Base-by-base conservation (phyloP, 441 rosid genomes). In the Jatropha podagrica region DNA sequence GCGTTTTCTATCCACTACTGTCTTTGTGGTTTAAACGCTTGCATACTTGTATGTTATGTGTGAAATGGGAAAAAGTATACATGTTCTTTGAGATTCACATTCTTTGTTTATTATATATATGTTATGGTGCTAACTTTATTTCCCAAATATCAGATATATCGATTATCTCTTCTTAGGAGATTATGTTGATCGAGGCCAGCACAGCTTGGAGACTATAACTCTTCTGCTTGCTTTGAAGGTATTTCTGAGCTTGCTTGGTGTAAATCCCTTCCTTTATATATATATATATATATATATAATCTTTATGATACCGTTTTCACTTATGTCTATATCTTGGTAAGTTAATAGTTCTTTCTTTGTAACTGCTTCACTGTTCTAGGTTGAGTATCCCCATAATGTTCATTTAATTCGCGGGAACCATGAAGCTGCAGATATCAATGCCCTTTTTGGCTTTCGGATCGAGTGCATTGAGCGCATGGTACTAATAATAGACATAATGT, bases 391-490 rank as follows among this genome's bases (percentile, higher is more conserved):
- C 44, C 80, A 85, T 73, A 94, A 92, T 76, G 93, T 96, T 69
- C 99, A 96, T 81, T 78, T 96, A 77, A 96, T 96, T 85, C 97
- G 99, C 51, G 99, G 99, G 74, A 96, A 96, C 81, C 99, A 96
- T 86, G 99, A 96, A 89, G 99, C 98, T 66, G 98, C 99, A 27
- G 99, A 93, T 80, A 93, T 95, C 73, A 95, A 95, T 87, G 99
- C 99, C 77, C 99, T 96, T 46, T 96, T 96, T 86, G 99, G 99
- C 71, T 96, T 96, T 83, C 87, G 98, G 78, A 92, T 94, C 66
- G 98, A 96, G 85, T 96, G 99, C 84, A 92, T 96, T 74, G 99
- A 96, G 85, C 97, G 99, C 74, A 91, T 96, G 99, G 99, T 96
- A 94, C 70, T 78, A n/a, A 41, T 77, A 55, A 9, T 66, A 15